These are phyloP conservation scores for Cochlearia excelsa DNA, from an alignment of 345 rosid species.

Conservation along the genomic window DNA sequence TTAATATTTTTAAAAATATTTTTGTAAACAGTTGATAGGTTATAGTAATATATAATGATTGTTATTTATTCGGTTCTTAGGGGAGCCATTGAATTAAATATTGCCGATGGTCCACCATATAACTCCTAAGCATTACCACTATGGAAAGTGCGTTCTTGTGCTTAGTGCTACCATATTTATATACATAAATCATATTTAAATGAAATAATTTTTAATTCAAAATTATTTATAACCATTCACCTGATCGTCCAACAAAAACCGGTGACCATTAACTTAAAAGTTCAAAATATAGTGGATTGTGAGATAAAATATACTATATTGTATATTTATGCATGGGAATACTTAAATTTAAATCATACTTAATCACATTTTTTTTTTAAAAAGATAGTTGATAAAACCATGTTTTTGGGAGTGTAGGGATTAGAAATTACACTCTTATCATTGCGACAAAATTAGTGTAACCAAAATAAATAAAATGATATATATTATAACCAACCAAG, in stretches of 20 bases:
- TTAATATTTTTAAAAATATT: not conserved
- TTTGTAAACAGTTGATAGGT: slow-evolving; percentile 6
- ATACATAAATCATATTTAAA: slow-evolving; percentile 5
- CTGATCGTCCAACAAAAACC: slow-evolving; percentile 17
- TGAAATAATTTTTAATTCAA: slow-evolving; percentile 4
- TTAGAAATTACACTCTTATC: too few relatives aligned
- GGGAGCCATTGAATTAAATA: slow-evolving; percentile 32
- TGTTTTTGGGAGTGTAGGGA: too few relatives aligned
- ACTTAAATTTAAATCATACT: not conserved
- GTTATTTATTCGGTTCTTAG: slow-evolving; percentile 23
- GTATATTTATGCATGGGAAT: slow-evolving; percentile 4
- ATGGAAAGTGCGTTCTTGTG: slow-evolving; percentile 33
- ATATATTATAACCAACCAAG: slow-evolving; percentile 13
- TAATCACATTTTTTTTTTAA: too few relatives aligned
- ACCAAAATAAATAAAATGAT: slow-evolving; percentile 4
- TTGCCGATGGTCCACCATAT: slow-evolving; percentile 28
- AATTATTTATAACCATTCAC: slow-evolving; percentile 21
- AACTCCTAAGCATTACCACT: slow-evolving; percentile 30
- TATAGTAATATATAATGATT: not conserved
- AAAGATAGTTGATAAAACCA: too few relatives aligned
- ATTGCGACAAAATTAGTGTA: too few relatives aligned
- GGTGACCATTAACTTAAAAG: slow-evolving; percentile 19
- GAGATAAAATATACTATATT: not conserved
- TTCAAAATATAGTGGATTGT: slow-evolving; percentile 14
- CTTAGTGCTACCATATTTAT: slow-evolving; percentile 23